phyloP scores from a whole-genome alignment of 371 early-diverging fungal genomes.

The Mucor racemosus region DNA sequence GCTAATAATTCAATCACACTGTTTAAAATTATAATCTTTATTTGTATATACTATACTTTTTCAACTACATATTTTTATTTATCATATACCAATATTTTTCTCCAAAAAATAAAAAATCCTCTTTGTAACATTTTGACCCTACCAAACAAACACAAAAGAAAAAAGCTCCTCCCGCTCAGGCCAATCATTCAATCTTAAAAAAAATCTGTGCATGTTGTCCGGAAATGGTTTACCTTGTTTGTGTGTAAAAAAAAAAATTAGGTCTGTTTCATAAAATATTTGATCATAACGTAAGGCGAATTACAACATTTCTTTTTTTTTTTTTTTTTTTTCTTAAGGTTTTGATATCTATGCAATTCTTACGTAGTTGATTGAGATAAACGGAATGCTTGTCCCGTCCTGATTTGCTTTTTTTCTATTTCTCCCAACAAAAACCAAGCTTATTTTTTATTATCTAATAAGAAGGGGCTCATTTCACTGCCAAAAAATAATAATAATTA shows the following conservation, averaged over 20 bases:
- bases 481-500: not conserved
- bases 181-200: not conserved
- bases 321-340: too few relatives aligned
- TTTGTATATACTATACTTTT: not conserved
- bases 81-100: not conserved
- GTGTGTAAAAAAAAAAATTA: not conserved
- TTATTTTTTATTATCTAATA: not conserved
- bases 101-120: not conserved
- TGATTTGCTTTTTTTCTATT: not conserved
- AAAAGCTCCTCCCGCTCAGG: not conserved
- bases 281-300: not conserved
- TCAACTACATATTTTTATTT: not conserved
- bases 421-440: not conserved
- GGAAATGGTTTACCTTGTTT: not conserved
- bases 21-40: not conserved
- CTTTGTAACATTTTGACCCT: not conserved
- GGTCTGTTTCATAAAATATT: not conserved
- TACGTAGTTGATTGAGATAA: not conserved
- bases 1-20: not conserved
- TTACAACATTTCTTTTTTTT: not conserved
- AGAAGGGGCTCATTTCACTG: not conserved
- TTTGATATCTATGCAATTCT: not conserved
- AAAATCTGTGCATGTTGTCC: constrained; percentile 1
- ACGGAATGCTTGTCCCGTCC: constrained; percentile 1
- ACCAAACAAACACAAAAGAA: not conserved